Conservation (phyloP, 2,329 filamentous ascomycete species). For the Fusarium goolgardi region DNA sequence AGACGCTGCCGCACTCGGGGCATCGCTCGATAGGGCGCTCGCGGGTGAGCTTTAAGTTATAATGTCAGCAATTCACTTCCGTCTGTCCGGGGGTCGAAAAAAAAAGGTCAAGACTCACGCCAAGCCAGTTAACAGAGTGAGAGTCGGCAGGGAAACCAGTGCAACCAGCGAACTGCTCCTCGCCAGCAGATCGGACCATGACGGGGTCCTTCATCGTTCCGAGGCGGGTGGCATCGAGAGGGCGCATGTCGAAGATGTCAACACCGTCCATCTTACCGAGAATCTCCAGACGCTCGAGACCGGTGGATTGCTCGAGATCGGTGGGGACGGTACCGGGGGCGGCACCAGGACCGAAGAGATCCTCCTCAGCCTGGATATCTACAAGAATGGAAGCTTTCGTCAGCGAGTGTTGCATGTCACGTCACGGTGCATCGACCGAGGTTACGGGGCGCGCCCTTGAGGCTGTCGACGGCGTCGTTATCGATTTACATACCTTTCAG, state of each 20-base stretch:
- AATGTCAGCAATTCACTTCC: constrained; percentile 35
- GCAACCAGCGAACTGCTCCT: constrained; percentile 97
- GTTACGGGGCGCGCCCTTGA: constrained; percentile 34
- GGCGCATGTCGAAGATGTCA: constrained; percentile 98
- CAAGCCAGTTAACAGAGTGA: constrained; percentile 90
- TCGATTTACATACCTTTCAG: constrained; percentile 58
- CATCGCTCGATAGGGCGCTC: constrained; percentile 94
- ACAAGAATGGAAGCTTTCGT: constrained; percentile 40
- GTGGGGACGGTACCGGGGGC: constrained; percentile 85
- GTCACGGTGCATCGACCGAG: constrained; percentile 42
- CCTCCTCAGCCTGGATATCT: constrained; percentile 87
- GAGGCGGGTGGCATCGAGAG: constrained; percentile 88
- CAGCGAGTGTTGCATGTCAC: constrained; percentile 36
- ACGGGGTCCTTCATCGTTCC: constrained; percentile 95
- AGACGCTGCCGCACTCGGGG: constrained; percentile 94
- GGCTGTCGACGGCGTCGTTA: constrained; percentile 31
- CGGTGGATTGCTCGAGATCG: constrained; percentile 94
- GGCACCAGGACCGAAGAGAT: constrained; percentile 88
- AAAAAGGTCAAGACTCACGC: constrained; percentile 67
- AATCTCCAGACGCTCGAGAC: constrained; percentile 98
- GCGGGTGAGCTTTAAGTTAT: constrained; percentile 76
- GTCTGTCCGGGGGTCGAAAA: constrained; percentile 22
- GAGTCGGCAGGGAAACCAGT: constrained; percentile 94
- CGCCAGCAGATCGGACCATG: constrained; percentile 87
- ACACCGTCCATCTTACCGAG: constrained; percentile 99